Base-by-base conservation (phyloP, 176 grass and related monocot species). In the Aegilops tauschii region DNA sequence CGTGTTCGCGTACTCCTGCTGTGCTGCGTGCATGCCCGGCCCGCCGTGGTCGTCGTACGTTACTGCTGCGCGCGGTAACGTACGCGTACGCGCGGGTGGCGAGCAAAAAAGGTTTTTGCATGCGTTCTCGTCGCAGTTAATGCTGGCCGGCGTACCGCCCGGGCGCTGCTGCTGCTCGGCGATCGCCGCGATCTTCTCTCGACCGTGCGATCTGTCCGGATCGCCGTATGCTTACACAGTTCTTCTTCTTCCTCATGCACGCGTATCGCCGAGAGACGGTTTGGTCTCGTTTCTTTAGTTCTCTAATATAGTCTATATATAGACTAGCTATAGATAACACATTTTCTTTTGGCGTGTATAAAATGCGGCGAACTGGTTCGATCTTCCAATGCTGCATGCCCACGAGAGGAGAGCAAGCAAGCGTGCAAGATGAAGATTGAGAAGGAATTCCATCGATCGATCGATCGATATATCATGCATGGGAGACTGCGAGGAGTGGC, bases 1-100 rank as follows among this genome's bases (percentile, higher is more conserved):
- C 47, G 42, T 75, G 44, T 29, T 27, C 3, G 2, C 23, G 40
- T 37, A 21, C 69, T 6, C 50, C 50, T 17, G 50, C 50, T 54
- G 14, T 23, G 35, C 32, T 32, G 31, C 31, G 66, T 21, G 65
- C 65, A 13, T 34, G 27, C 34, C 4, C 13, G 27, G 27, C 30
- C 34, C 68, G 34, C 36, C 21, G 71, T 74, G 72, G 72, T 76
- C 73, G 73, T 52, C 73, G 73, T 76, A 18, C 45, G 45, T 52
- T 52, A 52, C 73, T 31, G 45, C 5, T 11, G 42, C 49, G 73
- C 20, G 56, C 20, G 20, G 45, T 30, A 50, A 76, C 25, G 72
- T 49, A 28, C 39, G 39, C 11, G 23, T 12, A 52, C 14, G 49
- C 49, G 49, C 14, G 50, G 50, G 50, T 54, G 50, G 50, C 50